Conservation (phyloP, 495 filamentous ascomycete genomes). For the Lepraria neglecta region DNA sequence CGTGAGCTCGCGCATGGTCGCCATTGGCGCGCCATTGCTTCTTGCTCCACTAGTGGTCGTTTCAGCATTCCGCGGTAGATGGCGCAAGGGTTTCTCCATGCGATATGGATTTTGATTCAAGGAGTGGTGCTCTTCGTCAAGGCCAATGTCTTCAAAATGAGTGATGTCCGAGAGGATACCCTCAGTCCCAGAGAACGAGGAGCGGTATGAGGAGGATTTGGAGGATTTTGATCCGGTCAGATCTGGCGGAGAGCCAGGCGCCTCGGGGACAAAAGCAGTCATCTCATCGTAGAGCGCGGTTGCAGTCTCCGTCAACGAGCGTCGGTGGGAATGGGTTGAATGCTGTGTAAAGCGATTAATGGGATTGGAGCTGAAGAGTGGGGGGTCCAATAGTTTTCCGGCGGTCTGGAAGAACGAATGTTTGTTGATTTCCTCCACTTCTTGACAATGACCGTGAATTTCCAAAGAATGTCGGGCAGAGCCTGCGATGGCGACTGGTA, state of each 20-base stretch:
- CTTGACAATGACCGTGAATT: slow-evolving; percentile 13
- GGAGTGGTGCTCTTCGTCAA: slow-evolving; percentile 56
- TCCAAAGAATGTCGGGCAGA: slow-evolving; percentile 23
- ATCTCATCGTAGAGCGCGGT: slow-evolving; percentile 41
- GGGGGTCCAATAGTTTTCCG: slow-evolving; percentile 8
- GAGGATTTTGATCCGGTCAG: slow-evolving; percentile 82
- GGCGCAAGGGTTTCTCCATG: slow-evolving; percentile 26
- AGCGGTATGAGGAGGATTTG: slow-evolving; percentile 83
- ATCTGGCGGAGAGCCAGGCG: slow-evolving; percentile 75
- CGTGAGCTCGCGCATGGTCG: slow-evolving; percentile 33
- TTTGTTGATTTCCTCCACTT: slow-evolving; percentile 8
- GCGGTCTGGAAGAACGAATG: slow-evolving; percentile 7
- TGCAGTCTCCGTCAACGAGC: slow-evolving; percentile 14
- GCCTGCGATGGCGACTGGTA: slow-evolving; percentile 17
- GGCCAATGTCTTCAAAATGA: slow-evolving; percentile 90
- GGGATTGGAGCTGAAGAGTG: slow-evolving; percentile 14
- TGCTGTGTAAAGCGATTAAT: neutral
- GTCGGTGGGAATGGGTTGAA: slow-evolving; percentile 12
- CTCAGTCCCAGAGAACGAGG: slow-evolving; percentile 59
- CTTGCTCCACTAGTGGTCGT: slow-evolving; percentile 16
- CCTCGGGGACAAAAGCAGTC: slow-evolving; percentile 50
- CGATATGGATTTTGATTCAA: slow-evolving; percentile 22
- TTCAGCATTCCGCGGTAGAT: slow-evolving; percentile 5
- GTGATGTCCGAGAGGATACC: slow-evolving; percentile 60
- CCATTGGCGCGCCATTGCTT: slow-evolving; percentile 12